Conservation (phyloP, 2,329 filamentous ascomycete species). For the Colletotrichum cereale region DNA sequence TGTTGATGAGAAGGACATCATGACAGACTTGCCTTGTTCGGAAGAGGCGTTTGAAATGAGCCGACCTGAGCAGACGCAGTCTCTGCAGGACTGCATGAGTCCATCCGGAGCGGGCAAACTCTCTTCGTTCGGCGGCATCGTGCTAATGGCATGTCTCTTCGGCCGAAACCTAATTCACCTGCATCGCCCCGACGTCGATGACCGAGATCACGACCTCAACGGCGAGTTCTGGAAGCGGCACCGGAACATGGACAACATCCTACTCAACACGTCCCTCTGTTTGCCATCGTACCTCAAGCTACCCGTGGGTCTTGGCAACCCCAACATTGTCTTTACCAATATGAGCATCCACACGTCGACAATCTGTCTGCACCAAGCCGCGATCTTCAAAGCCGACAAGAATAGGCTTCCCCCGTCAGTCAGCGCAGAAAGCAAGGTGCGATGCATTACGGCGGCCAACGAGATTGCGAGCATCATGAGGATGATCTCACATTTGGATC, state of each 20-base stretch:
- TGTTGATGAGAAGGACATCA: constrained; percentile 90
- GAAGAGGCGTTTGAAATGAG: constrained; percentile 89
- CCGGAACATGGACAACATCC: constrained; percentile 86
- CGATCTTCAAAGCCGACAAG: constrained; percentile 97
- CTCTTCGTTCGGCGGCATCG: constrained; percentile 82
- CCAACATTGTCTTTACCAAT: constrained; percentile 93
- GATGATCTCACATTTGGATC: constrained; percentile 90
- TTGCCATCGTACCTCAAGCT: constrained; percentile 86
- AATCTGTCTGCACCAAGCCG: constrained; percentile 97
- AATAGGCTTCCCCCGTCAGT: constrained; percentile 82
- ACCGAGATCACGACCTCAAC: constrained; percentile 88
- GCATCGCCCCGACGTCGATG: constrained; percentile 85
- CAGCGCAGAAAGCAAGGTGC: constrained; percentile 88
- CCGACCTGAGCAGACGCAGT: constrained; percentile 77
- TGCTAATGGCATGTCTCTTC: constrained; percentile 89
- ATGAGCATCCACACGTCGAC: constrained; percentile 98
- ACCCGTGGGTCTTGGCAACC: constrained; percentile 78
- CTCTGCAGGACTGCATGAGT: constrained; percentile 77
- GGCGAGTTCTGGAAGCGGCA: constrained; percentile 97
- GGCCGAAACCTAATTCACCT: constrained; percentile 92
- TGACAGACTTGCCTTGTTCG: constrained; percentile 84
- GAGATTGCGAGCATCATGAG: constrained; percentile 97
- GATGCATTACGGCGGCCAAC: constrained; percentile 92
- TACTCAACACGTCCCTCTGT: constrained; percentile 87
- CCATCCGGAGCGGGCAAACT: constrained; percentile 80